Evolutionary conservation across 108 stramenopile genomes (phyloP), one percentile per base, ranked within the genome.

Genomic region (Epithemia pelagica): DNA sequence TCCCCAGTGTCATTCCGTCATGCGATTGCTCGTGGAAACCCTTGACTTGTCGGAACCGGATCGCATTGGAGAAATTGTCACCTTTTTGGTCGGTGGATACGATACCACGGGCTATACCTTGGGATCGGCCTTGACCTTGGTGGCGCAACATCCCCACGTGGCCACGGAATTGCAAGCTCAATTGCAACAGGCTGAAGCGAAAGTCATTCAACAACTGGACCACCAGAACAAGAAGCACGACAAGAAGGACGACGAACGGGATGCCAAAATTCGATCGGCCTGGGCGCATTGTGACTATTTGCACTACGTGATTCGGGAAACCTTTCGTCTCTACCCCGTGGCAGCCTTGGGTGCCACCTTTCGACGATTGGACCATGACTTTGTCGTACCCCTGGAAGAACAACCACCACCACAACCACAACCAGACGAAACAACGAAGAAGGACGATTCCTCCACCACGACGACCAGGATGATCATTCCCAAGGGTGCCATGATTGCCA

Each of bases 51-150:
- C 24, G 54, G 71, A 72, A 20, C 18, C 68, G 2, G 71, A 65
- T 3, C 55, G 71, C 21, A 30, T 51, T 7, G 31, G 27, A 27
- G 74, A 75, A 30, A 65, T 65, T 20, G 5, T 32, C n/a, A 53
- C 32, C 5, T 28, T 72, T 28, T 59, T 75, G n/a, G 3, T 75
- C 5, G 70, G 62, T 54, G 73, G 73, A 1, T 56, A 68, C 52
- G 75, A 76, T 24, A 84, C 83, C 10, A 84, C 79, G 21, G 80
- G 59, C n/a, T 80, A 80, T 56, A 63, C 73, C 20, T 46, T 81
- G 60, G 74, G 74, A 28, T 74, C 57, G 59, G 78, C 73, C 21
- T 59, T 77, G 22, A 26, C 72, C 32, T 62, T 71, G 55, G 46
- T 84, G 20, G 74, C 83, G 2, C 64, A 67, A 24, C 63, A 83